Percentiles rank a stretch among this genome's conserved stretches.
These are phyloP conservation scores for Saccharum officinarum DNA, from an alignment of 176 grass and related monocot genomes.

Conservation along the genomic window DNA sequence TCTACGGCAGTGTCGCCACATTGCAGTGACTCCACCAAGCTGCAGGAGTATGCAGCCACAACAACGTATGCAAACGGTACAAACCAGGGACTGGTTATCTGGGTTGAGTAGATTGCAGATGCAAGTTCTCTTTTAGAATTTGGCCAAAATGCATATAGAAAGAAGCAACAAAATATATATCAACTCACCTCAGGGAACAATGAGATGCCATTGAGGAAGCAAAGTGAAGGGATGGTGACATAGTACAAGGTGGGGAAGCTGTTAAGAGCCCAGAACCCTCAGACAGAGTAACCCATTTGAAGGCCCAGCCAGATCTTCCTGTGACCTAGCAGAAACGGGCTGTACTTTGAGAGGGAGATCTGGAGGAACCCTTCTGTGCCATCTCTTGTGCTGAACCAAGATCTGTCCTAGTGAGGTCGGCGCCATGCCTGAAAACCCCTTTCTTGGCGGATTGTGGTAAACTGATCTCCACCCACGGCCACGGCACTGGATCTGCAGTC, in stretches of 20 bases:
- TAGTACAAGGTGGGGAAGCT: conserved; percentile 73
- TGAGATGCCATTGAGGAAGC: conserved; percentile 64
- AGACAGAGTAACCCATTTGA: conserved; percentile 74
- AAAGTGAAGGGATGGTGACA: conserved; percentile 61
- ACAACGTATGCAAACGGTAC: conserved; percentile 55
- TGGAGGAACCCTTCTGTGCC: conserved; percentile 75
- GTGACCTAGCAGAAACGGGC: conserved; percentile 53
- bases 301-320: conserved; percentile 61
- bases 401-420: conserved; percentile 62
- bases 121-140: conserved; percentile 16
- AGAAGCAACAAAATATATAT: conserved; percentile 3
- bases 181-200: conserved; percentile 66
- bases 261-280: conserved; percentile 55
- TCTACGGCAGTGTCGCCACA: conserved; percentile 45
- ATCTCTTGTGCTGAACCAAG: conserved; percentile 83
- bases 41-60: conserved; percentile 43
- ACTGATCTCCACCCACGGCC: conserved; percentile 73
- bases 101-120: conserved; percentile 21
- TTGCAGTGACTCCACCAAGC: conserved; percentile 45
- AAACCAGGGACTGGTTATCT: conserved; percentile 61
- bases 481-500: conserved; percentile 70
- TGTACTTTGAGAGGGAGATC: conserved; percentile 73
- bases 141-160: not conserved
- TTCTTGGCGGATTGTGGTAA: conserved; percentile 52
- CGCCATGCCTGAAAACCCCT: conserved; percentile 62